Conservation (phyloP, 139 green algal species). For the Raphidocelis subcapitata region DNA sequence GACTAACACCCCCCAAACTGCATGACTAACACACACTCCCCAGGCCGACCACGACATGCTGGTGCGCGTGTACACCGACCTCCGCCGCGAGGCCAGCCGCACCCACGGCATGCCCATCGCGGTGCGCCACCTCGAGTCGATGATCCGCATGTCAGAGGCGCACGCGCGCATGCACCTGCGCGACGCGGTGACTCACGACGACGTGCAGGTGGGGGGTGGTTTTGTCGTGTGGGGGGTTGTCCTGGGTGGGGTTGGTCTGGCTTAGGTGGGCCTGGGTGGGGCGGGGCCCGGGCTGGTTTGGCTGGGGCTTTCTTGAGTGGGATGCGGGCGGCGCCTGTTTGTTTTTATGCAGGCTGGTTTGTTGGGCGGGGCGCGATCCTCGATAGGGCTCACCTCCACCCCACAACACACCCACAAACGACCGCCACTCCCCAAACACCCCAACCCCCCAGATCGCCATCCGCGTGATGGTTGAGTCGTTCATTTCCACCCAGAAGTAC, state of each 20-base stretch:
- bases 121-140: conserved; percentile 95
- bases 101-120: conserved; percentile 96
- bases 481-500: conserved; percentile 96
- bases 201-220: conserved; percentile 64
- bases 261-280: neutral
- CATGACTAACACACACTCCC: no score
- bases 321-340: no score
- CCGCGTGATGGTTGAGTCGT: conserved; percentile 89
- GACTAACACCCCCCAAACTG: no score
- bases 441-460: no score
- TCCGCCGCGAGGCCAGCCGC: conserved; percentile 42
- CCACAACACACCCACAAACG: no score
- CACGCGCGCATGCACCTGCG: conserved; percentile 95
- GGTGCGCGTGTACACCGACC: conserved; percentile 45
- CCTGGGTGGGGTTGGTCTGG: no score
- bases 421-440: no score
- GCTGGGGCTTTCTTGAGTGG: no score
- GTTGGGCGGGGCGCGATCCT: no score
- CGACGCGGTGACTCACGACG: conserved; percentile 79
- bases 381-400: no score
- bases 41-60: neutral
- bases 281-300: neutral
- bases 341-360: no score
- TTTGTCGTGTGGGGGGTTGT: neutral
- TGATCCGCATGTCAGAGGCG: conserved; percentile 98